Conservation (phyloP, 805 yeast species). For the Komagataella mondaviorum region DNA sequence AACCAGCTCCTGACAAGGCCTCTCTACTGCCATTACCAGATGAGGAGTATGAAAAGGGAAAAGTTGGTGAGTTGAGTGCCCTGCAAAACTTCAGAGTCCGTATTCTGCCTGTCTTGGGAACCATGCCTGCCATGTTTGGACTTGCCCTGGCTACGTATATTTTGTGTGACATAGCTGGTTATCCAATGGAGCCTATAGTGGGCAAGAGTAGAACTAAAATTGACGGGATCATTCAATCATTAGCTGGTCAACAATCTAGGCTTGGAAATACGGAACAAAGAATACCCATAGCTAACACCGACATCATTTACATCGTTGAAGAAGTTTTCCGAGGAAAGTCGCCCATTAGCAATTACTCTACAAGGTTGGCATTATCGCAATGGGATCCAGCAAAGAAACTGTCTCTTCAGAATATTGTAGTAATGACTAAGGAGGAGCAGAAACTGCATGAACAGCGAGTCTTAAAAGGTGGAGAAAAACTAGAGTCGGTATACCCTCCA, state of each 20-base stretch:
- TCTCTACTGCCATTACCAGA: conserved; percentile 74
- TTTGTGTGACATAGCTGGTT: conserved; percentile 69
- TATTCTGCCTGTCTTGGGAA: conserved; percentile 89
- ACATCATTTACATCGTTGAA: conserved; percentile 73
- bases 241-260: conserved; percentile 81
- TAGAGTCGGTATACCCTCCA: conserved; percentile 49
- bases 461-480: conserved; percentile 48
- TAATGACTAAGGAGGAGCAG: conserved; percentile 85
- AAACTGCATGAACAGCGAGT: conserved; percentile 65
- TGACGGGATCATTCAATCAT: conserved; percentile 67
- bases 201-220: conserved; percentile 79
- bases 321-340: conserved; percentile 92
- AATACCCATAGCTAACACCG: conserved; percentile 59
- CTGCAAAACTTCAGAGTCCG: conserved; percentile 85
- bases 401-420: conserved; percentile 65
- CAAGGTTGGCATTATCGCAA: conserved; percentile 65
- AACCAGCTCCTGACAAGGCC: conserved; percentile 94
- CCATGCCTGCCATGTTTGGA: conserved; percentile 96
- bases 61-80: conserved; percentile 79
- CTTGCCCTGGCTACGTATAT: conserved; percentile 78
- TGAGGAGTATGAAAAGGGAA: conserved; percentile 66
- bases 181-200: conserved; percentile 82
- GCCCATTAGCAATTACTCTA: conserved; percentile 71
- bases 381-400: conserved; percentile 69
- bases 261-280: conserved; percentile 61